Evolutionary conservation across 2,329 filamentous ascomycete species (phyloP), one percentile per base, ranked within the genome.

Genomic region (Domatiomyces catenatus): DNA sequence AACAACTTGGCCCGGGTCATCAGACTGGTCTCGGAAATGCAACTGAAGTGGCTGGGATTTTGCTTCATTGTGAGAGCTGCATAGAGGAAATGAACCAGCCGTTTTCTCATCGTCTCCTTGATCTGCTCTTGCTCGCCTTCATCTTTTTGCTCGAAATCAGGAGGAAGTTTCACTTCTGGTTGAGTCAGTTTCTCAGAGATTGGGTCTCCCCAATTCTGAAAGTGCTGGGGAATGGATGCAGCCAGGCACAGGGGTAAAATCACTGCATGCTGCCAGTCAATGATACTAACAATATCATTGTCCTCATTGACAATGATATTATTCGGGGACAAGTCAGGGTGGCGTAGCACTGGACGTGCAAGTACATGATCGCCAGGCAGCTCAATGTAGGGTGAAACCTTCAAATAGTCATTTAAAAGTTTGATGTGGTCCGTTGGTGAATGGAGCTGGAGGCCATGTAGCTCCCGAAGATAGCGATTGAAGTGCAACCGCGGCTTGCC

Each of bases 221-320:
- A 66, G 22, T 55, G 55, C 8, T 59, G 58, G 20, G 68, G 68
- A 45, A 72, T 67, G 2, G 64, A 64, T 36, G 64, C 60, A 12
- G 61, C 58, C 5, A 69, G 59, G 47, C 66, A 64, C 8, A 64
- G 62, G 5, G 66, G 68, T 15, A 69, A 61, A 26, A 63, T 56
- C 2, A 60, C 43, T 42, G 57, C 58, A 54, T 70, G 61, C 55
- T 71, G 66, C 67, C 67, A 71, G 52, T 71, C 67, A 42, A 71
- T 68, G 1, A 71, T 52, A 28, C 64, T 52, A 26, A 58, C 58
- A 18, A 70, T 63, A 7, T 63, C 60, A 47, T 59, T 57, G 22
- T 62, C 51, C 5, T 63, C 50, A 17, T 52, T 55, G 1, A 64
- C 53, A 22, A 64, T 60, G 12, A 36, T 36, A 12, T 36, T 36